Evolutionary conservation across 1,284 basidiomycete species (phyloP), one percentile per base, ranked within the genome.

Genomic region (Cryptococcus sp.): DNA sequence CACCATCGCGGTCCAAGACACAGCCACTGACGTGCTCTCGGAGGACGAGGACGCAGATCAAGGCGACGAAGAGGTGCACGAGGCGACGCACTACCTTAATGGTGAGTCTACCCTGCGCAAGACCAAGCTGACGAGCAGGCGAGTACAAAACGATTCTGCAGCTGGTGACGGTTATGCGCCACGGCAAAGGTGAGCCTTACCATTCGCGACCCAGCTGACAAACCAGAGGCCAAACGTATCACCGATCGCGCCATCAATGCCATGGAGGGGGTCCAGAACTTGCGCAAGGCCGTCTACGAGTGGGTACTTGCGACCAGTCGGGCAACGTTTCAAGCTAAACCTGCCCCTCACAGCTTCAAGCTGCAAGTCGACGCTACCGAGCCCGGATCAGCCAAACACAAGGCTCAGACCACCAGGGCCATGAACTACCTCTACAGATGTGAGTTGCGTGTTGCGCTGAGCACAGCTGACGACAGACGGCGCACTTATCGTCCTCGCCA

Each of bases 71-170:
- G 88, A 87, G 0, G 84, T 85, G 1, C 87, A 87, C 3, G 91
- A 93, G 69, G 87, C 89, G 64, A 85, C 89, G 66, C 89, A 88
- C 1, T 93, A 92, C 75, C 79, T 91, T 50, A 86, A 91, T 78
- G 91, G 91, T 87, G 67, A 60, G 79, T 48, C 24, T 24, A 46
- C 13, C 20, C 44, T 12, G 4, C n/a, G 21, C 28, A 4, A 33
- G 28, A 33, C 28, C 20, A 3, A 43, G 35, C 46, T 50, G 28
- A 37, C 57, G 28, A 9, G 15, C 68, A 87, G 95, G 95, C 49
- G 95, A 98, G 72, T 99, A 97, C 81, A 97, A 97, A 78, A 90
- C 87, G 2, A 97, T 98, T 58, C 78, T 99, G 44, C 92, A 96
- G 67, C 86, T 99, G 28, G 73, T 76, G 1, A 72, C 73, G 2